These are phyloP conservation scores for Zygosaccharomyces sapae DNA, from an alignment of 1,139 yeast genomes.

Conservation along the genomic window DNA sequence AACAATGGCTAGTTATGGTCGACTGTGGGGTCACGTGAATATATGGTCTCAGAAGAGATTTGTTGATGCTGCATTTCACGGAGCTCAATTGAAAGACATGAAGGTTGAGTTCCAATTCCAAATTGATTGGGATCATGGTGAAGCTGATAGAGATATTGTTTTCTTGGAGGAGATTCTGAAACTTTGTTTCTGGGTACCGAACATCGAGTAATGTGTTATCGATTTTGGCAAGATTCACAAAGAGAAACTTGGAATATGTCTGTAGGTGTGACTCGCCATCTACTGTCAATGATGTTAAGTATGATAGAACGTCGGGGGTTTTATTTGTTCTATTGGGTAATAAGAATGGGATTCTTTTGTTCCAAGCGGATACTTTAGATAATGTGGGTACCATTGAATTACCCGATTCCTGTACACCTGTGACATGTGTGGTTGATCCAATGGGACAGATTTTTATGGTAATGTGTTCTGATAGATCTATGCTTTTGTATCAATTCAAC, in stretches of 20 bases:
- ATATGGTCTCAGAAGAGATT: conserved; percentile 39
- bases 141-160: conserved; percentile 16
- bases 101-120: conserved; percentile 13
- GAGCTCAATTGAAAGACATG: conserved; percentile 22
- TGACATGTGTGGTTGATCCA: conserved; percentile 32
- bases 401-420: conserved; percentile 23
- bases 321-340: conserved; percentile 27
- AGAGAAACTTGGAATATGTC: conserved; percentile 9
- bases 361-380: conserved; percentile 15
- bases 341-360: conserved; percentile 23
- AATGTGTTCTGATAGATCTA: conserved; percentile 29
- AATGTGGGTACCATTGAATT: conserved; percentile 20
- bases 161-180: conserved; percentile 18
- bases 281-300: conserved; percentile 33
- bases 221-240: conserved; percentile 17
- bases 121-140: conserved; percentile 10
- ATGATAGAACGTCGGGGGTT: conserved; percentile 18
- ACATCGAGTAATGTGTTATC: conserved; percentile 18
- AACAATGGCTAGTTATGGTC: conserved; percentile 20
- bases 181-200: conserved; percentile 28
- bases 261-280: conserved; percentile 20
- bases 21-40: conserved; percentile 40
- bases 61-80: conserved; percentile 33
- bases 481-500: conserved; percentile 30
- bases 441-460: conserved; percentile 29